Base-by-base conservation (phyloP, 805 yeast species). In the Barnettozyma botsteinii region DNA sequence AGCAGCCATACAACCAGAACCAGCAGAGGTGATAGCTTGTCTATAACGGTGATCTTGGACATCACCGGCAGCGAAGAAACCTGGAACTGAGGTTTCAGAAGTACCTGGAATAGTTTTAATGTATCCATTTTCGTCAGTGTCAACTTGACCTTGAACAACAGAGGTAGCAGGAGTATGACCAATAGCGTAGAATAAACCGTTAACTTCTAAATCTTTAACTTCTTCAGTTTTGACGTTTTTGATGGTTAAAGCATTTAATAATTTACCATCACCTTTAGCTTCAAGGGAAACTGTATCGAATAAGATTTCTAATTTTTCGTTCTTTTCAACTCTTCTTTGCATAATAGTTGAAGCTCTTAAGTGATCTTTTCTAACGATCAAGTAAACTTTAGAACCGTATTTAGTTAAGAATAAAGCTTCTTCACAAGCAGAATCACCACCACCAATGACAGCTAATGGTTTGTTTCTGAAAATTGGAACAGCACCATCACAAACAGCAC, bases 401-500 rank as follows among this genome's bases (percentile, higher is more conserved):
- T 93, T 93, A 56, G 99, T 93, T 64, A 93, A 75, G 69, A 93
- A 93, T 51, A 85, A 70, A 24, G 99, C 98, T 71, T 93, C 99
- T 71, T 93, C 99, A 66, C 98, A 95, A 15, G 99, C 99, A 52
- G 97, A 88, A 67, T 93, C 99, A 65, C 99, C 99, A 52, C 99
- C 99, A 45, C 99, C 99, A 52, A 93, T 72, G 42, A 93, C 99
- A 20, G 96, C 98, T 62, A 93, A 77, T 29, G 98, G 98, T 68
- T 88, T 85, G 74, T 93, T 85, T 75, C 98, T 85, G 73, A 93
- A 93, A 55, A 93, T 89, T 55, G 99, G 99, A 36, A 93, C 95
- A 25, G 99, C 99, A 67, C 99, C 99, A 63, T 93, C 99, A 70
- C 99, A 93, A 47, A 93, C 98, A 30, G 99, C 99, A 73, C 99